Evolutionary conservation across 192 early-diverging fungal genomes (phyloP).

Genomic region (Coemansia guatemalensis): DNA sequence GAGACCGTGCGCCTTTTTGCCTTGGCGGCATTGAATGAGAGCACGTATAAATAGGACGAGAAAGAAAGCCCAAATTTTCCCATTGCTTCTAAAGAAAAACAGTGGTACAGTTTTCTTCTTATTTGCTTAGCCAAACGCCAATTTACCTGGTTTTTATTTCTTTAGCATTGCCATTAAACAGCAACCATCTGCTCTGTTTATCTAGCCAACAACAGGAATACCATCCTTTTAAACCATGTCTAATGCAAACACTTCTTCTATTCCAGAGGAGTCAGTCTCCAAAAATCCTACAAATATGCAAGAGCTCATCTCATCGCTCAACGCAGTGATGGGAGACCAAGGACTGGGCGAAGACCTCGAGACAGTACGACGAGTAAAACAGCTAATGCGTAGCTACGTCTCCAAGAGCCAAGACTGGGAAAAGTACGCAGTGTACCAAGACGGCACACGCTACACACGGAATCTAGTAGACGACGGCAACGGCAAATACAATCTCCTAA

Average conservation of each 20-base stretch:
- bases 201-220: not conserved
- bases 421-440: slow-evolving; percentile 74
- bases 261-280: too few species aligned
- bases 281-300: slow-evolving; percentile 22
- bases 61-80: not conserved
- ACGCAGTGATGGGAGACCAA: slow-evolving; percentile 33
- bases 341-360: slow-evolving; percentile 32
- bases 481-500: slow-evolving; percentile 90
- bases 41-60: not conserved
- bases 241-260: slow-evolving; percentile 2
- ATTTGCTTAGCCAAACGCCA: too few species aligned
- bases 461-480: slow-evolving; percentile 89
- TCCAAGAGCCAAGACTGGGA: slow-evolving; percentile 73
- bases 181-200: not conserved
- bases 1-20: not conserved
- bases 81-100: too few species aligned
- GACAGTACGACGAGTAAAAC: slow-evolving; percentile 30
- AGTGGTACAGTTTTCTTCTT: too few species aligned
- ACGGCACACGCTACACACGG: slow-evolving; percentile 73
- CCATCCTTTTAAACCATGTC: not conserved
- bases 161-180: not conserved
- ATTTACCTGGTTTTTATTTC: not conserved
- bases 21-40: not conserved
- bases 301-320: slow-evolving; percentile 36
- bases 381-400: slow-evolving; percentile 67